Base-by-base conservation (phyloP, 495 filamentous ascomycete species). In the Hyaloscypha hepaticicola region DNA sequence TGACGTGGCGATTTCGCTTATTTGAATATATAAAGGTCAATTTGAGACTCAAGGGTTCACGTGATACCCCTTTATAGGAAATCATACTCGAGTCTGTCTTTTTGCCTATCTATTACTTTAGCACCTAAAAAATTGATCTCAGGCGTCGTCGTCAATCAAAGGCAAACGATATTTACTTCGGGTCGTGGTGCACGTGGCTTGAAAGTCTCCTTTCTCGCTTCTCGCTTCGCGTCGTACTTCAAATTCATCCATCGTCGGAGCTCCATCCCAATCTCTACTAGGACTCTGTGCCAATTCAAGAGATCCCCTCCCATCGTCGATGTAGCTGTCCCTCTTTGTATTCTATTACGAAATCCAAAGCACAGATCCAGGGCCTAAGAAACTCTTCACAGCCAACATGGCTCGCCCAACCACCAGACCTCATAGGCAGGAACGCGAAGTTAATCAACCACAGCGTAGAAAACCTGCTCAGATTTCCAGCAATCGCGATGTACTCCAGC, bases 361-460 rank as follows among this genome's bases (percentile, higher is more conserved):
- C 4, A 45, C 38, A 9, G 19, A 45, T 45, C 3, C 16, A 1
- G 12, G 9, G 9, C 38, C 38, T 34, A 29, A 56, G n/a, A n/a
- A n/a, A 21, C 12, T 12, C 16, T 9, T 21, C 24, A 28, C 12
- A 24, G 14, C 21, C 61, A 51, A 27, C 16, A 63, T 56, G 51
- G 50, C 61, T 16, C 61, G 51, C 14, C 50, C 19, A 29, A 55
- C 29, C 9, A 55, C 14, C 22, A 41, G 14, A n/a, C 3, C 26
- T 38, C 60, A 53, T 51, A 45, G 38, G 38, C 38, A 45, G 16
- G 22, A 58, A 26, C 56, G 29, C 56, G 56, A 38, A 19, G 29
- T 34, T 22, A 16, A 45, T 45, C 38, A 19, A 19, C 6, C 38
- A 9, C 38, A 16, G 38, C 38, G 16, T 4, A 4, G 38, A 45